Conservation (phyloP, 1,284 basidiomycete species). For the Ustilago trichophora region DNA sequence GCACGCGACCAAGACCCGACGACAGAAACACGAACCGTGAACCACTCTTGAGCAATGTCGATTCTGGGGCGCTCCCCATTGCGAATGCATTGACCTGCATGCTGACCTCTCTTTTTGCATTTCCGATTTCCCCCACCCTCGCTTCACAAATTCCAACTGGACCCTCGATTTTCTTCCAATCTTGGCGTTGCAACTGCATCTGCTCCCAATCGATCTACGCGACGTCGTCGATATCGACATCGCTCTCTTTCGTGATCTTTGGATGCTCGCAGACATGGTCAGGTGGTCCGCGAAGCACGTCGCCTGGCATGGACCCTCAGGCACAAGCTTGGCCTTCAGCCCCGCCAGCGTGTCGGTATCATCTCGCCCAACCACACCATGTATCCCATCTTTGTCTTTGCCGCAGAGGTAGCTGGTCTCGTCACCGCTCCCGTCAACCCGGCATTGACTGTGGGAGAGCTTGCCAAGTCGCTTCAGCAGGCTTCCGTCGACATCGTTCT, state of each 20-base stretch:
- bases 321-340: constrained; percentile 49
- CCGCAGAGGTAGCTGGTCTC: constrained; percentile 48
- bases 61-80: constrained; percentile 1
- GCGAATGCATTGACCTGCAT: constrained; percentile 26
- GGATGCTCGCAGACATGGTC: constrained; percentile 22
- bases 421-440: constrained; percentile 58
- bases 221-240: not conserved
- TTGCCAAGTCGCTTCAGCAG: constrained; percentile 57
- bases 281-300: constrained; percentile 42
- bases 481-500: constrained; percentile 51
- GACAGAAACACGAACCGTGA: not conserved
- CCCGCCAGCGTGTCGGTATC: constrained; percentile 55
- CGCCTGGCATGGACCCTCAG: constrained; percentile 49
- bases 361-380: constrained; percentile 62
- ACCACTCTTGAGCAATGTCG: not conserved
- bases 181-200: not conserved
- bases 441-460: constrained; percentile 56
- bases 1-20: no score
- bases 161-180: not conserved
- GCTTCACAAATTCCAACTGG: not conserved
- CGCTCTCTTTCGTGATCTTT: not conserved
- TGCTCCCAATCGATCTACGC: not conserved
- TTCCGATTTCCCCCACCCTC: not conserved
- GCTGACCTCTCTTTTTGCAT: constrained; percentile 25
- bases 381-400: constrained; percentile 54